Base-by-base conservation (phyloP, 2,329 filamentous ascomycete genomes). In the Alternaria gaisen region DNA sequence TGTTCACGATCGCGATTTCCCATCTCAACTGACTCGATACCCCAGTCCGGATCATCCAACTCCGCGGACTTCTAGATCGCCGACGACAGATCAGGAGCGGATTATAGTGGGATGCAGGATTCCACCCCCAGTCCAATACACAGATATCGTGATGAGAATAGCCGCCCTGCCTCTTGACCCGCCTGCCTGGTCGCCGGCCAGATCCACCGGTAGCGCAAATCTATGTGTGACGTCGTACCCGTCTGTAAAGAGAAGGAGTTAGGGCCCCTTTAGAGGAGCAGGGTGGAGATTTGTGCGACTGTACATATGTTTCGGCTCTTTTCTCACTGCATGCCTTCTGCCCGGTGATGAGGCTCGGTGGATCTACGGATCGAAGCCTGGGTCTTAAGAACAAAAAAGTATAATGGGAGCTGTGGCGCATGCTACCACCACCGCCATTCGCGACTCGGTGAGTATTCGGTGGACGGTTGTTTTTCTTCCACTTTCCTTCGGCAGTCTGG, bases 21-120 rank as follows among this genome's bases (percentile, higher is more conserved):
- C 46, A 60, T 60, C 30, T 9, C 30, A 14, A 36, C 30, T 60
- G 57, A 60, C 57, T 60, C 57, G 30, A 38, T 10, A 50, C 53
- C 53, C 57, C 34, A 22, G 57, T 51, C 57, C 53, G 57, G 44
- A 56, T 60, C 57, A 51, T 12, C 53, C 53, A 56, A n/a, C n/a
- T 48, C 57, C 57, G 57, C 57, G 53, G 40, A 38, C 28, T 60
- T 32, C 32, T 54, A 52, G 53, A 60, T 60, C 53, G 57, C 28
- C 53, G 57, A 60, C n/a, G 16, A 53, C 41, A 44, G 36, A 42
- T 53, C 20, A 38, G 38, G 38, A 22, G 9, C 38, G 38, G n/a
- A 40, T 20, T 41, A 22, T 18, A 22, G 11, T 22, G 18, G 18
- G 38, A 20, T 22, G 20, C 18, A 16, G 53, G 53, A 56, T 56